These are phyloP conservation scores for Lathyrus oleraceus DNA, from an alignment of 306 rosid genomes.

Conservation along the genomic window DNA sequence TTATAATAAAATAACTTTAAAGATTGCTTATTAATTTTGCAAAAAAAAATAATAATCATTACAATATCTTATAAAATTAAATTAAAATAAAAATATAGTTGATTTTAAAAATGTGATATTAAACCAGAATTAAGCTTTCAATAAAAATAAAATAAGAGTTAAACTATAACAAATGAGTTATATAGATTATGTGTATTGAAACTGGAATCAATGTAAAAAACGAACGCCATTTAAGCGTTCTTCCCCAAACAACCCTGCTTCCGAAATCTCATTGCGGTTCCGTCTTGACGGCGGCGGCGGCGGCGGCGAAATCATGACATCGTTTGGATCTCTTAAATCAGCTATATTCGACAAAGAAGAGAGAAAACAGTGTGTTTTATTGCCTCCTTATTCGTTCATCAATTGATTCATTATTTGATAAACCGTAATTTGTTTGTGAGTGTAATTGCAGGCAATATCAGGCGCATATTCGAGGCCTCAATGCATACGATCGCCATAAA, in stretches of 20 bases:
- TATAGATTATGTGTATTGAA: too few species aligned
- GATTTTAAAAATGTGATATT: too few species aligned
- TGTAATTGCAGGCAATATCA: conserved; percentile 45
- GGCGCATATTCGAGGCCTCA: conserved; percentile 56
- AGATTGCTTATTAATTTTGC: too few species aligned
- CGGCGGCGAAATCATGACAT: conserved; percentile 31
- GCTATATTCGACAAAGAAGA: conserved; percentile 50
- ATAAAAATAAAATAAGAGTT: too few species aligned
- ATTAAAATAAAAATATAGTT: too few species aligned
- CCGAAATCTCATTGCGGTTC: neutral
- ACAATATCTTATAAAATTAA: too few species aligned
- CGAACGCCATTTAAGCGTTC: neutral
- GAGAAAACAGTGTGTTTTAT: conserved; percentile 46
- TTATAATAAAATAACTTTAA: too few species aligned
- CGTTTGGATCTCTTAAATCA: conserved; percentile 49
- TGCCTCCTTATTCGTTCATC: neutral
- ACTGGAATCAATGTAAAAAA: neutral
- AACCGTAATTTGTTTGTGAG: neutral
- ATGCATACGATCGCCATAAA: conserved; percentile 53
- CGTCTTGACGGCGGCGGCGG: too few species aligned
- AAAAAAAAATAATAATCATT: too few species aligned
- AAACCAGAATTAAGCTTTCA: too few species aligned
- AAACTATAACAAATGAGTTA: too few species aligned
- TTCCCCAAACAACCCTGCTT: neutral
- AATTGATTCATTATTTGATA: neutral